phyloP scores from a whole-genome alignment of 805 yeast genomes.

The Zygoascus flipseniorum region DNA sequence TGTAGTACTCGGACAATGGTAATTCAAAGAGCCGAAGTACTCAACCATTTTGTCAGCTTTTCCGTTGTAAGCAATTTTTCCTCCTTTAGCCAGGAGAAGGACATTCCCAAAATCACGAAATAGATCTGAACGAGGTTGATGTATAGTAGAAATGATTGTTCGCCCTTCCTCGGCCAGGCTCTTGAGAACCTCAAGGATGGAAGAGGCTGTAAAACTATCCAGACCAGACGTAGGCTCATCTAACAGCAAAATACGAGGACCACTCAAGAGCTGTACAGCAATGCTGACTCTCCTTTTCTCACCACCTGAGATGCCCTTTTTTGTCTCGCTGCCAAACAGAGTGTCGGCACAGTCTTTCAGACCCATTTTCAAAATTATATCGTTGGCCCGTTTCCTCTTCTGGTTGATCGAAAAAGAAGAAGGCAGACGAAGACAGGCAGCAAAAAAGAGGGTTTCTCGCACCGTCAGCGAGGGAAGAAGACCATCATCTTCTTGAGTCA shows the following conservation, averaged over 20 bases:
- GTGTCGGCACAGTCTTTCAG: constrained; percentile 70
- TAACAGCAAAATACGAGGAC: constrained; percentile 60
- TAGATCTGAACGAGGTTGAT: constrained; percentile 70
- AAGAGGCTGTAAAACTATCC: constrained; percentile 68
- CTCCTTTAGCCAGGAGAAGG: constrained; percentile 66
- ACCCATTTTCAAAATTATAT: constrained; percentile 59
- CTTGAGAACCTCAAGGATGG: constrained; percentile 53
- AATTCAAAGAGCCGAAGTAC: constrained; percentile 44
- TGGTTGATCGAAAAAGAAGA: constrained; percentile 31
- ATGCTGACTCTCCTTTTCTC: constrained; percentile 79
- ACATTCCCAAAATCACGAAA: constrained; percentile 61
- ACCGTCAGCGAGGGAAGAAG: constrained; percentile 67
- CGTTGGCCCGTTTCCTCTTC: constrained; percentile 41
- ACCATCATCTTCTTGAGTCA: constrained; percentile 72
- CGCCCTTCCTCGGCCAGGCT: constrained; percentile 48
- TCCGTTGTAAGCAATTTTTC: constrained; percentile 63
- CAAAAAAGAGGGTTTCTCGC: constrained; percentile 62
- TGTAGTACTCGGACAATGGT: constrained; percentile 47
- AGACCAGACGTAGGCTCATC: constrained; percentile 91
- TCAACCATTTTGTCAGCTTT: constrained; percentile 35
- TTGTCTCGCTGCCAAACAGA: constrained; percentile 50
- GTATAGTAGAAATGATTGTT: constrained; percentile 70
- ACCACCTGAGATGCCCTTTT: constrained; percentile 66
- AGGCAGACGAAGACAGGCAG: constrained; percentile 61
- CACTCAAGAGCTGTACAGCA: constrained; percentile 66